Base-by-base conservation (phyloP, 2,329 filamentous ascomycete genomes). In the Pleurostoma richardsiae region DNA sequence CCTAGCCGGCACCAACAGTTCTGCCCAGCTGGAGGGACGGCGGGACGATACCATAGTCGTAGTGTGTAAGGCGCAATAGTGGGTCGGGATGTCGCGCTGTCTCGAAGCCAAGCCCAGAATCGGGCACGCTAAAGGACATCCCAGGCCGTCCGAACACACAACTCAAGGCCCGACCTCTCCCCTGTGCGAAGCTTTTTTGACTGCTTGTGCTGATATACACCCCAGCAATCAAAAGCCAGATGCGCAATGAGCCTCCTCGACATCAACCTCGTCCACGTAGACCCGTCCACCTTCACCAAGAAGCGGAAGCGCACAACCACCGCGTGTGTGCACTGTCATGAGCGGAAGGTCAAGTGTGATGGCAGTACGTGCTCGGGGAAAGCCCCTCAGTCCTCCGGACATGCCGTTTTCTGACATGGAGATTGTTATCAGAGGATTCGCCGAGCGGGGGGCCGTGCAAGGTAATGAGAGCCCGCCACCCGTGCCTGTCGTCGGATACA, bases 261-360 rank as follows among this genome's bases (percentile, higher is more conserved):
- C 5, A 43, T 43, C 28, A 8, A 19, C 6, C 8, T 43, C 29
- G 41, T 43, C 41, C 41, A 43, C 3, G 41, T 43, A 19, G 48
- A 52, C 42, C 45, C 48, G 29, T 11, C 40, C 4, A 41, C 50
- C 10, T 52, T 52, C 38, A 45, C 10, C 28, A 49, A 48, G 44
- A 52, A 52, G 46, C 43, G 50, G 27, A 50, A 52, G 33, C 38
- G 45, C 19, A 42, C 28, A 3, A 46, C 33, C 31, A 44, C 45
- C 30, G 48, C 50, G 5, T 52, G 50, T 33, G 48, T 46, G 10
- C 45, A 48, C 7, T 52, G 50, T 36, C 50, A 52, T 29, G 50
- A 52, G 33, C 43, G 48, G 26, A 52, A 52, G 39, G 49, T 52
- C 41, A 10, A 45, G 43, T 52, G 48, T 38, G 29, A 40, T 26